Evolutionary conservation across 257 asterid species (phyloP), one percentile per base, ranked within the genome.

Genomic region (Fraxinus anomala): DNA sequence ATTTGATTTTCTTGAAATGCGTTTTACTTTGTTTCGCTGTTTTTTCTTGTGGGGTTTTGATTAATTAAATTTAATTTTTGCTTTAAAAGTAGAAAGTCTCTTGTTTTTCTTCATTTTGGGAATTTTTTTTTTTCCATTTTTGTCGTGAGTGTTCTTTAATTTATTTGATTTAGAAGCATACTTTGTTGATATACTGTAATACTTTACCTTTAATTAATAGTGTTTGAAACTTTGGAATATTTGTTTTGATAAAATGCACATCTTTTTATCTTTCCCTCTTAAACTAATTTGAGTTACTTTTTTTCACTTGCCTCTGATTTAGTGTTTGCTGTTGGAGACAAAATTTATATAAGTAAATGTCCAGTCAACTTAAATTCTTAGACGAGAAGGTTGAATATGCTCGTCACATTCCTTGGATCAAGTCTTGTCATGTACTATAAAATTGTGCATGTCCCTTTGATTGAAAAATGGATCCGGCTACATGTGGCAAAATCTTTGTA

Each of bases 1-100:
- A 71, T 63, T 72, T 34, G 30, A 21, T 44, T 79, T 81, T 75
- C 69, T 71, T 68, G 74, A 74, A n/a, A 23, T 75, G 84, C 70
- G 83, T 31, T 71, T 56, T 34, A 65, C 59, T 67, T 77, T 42
- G 67, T 31, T 78, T 61, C 23, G 63, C 8, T 36, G 49, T 49
- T 76, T 36, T 72, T 9, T 39, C 23, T 34, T 14, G 21, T 31
- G 5, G 71, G 65, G 26, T 17, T 54, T n/a, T 11, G 23, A 54
- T 54, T 23, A n/a, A 61, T 7, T 61, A 23, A 61, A 23, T 21
- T n/a, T n/a, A 3, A 5, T 63, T 36, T 21, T 28, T 71, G 6
- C 24, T 33, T 16, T 3, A 16, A 47, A 70, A 21, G 63, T 16
- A 51, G 63, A 51, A 49, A 39, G 6, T 67, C 54, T 12, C 0